Conservation (phyloP, 768 basidiomycete species). For the Termitomyces sp. region DNA sequence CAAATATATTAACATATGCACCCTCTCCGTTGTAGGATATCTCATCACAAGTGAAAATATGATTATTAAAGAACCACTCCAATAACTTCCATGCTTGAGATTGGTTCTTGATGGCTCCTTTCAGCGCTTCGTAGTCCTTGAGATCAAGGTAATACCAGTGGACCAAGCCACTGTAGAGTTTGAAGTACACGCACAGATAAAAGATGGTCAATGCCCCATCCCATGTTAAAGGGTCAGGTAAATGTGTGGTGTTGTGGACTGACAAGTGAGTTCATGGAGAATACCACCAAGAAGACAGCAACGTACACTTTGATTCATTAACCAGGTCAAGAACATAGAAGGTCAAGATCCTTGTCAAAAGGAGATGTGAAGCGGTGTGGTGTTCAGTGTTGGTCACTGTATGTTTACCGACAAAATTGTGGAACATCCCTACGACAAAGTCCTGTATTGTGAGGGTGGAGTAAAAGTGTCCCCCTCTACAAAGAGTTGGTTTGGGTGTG, state of each 20-base stretch:
- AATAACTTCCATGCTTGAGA: background rate
- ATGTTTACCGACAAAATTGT: background rate
- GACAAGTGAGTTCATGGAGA: no score
- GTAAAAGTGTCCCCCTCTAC: background rate
- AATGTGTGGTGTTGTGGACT: background rate
- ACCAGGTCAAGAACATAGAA: background rate
- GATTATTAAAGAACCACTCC: background rate
- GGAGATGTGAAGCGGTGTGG: no score
- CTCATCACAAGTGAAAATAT: background rate
- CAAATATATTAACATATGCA: background rate
- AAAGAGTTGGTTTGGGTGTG: background rate
- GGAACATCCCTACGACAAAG: background rate
- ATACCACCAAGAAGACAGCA: no score
- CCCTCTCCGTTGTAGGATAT: background rate
- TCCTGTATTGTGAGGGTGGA: background rate
- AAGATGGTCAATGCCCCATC: background rate
- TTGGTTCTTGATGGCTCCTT: background rate
- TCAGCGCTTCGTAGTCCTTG: background rate
- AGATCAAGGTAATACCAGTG: background rate
- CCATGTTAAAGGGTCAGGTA: background rate
- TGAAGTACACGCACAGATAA: conserved; percentile 1
- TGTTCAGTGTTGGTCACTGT: background rate
- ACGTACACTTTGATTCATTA: background rate
- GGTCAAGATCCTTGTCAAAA: background rate
- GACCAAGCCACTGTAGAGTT: background rate